Evolutionary conservation across 257 asterid species (phyloP).

Genomic region (Lycium barbarum): DNA sequence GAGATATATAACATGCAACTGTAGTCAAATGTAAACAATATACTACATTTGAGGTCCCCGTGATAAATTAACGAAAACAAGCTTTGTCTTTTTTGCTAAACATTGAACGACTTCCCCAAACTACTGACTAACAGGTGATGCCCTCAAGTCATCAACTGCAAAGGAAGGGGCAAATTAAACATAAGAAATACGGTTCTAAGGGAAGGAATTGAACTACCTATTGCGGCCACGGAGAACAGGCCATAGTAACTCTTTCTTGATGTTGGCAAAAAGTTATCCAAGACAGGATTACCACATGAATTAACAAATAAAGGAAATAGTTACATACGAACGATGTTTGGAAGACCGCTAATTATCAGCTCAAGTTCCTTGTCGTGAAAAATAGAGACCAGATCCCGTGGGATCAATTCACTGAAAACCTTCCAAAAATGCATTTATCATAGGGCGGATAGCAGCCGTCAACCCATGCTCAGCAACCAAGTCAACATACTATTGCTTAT

Average conservation of each 20-base stretch:
- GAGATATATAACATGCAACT: background rate
- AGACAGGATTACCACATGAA: background rate
- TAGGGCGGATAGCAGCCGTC: conserved; percentile 93
- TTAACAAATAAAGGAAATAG: background rate
- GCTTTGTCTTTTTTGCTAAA: conserved; percentile 95
- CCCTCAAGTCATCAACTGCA: conserved; percentile 94
- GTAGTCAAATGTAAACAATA: background rate
- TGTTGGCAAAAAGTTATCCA: background rate
- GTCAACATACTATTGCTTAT: conserved; percentile 92
- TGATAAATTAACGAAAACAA: conserved; percentile 85
- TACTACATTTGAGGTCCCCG: conserved; percentile 88
- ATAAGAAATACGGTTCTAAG: too few relatives aligned
- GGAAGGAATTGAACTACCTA: too few relatives aligned
- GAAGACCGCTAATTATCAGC: conserved; percentile 87
- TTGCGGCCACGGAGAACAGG: too few relatives aligned
- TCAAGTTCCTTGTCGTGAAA: conserved; percentile 90
- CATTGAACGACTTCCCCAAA: conserved; percentile 95
- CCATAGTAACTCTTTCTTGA: background rate
- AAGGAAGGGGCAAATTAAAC: background rate
- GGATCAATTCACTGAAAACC: conserved; percentile 73
- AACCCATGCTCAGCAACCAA: conserved; percentile 91
- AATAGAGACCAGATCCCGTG: conserved; percentile 76
- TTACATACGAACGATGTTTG: conserved; percentile 87
- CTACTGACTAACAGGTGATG: conserved; percentile 87
- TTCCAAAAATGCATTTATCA: conserved; percentile 86